Evolutionary conservation across 768 basidiomycete genomes (phyloP).

Genomic region (Exsudoporus frostii): DNA sequence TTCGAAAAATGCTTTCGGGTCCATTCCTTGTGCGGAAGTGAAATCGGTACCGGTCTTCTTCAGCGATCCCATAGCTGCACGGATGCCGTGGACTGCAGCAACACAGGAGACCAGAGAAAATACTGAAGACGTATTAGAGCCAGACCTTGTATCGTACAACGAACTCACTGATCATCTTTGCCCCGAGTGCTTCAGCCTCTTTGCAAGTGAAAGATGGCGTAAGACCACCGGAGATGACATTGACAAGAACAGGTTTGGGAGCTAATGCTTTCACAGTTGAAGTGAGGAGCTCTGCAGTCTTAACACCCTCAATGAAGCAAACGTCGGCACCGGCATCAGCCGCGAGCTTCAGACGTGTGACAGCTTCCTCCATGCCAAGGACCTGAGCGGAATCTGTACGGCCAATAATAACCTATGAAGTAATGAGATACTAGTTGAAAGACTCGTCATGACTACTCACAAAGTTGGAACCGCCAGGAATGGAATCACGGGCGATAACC

Average conservation of each 20-base stretch:
- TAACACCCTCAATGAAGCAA: slow-evolving; percentile 80
- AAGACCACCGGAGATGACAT: slow-evolving; percentile 75
- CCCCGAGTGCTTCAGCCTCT: slow-evolving; percentile 67
- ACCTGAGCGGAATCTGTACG: slow-evolving; percentile 79
- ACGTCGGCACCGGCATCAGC: slow-evolving; percentile 74
- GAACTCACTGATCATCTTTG: slow-evolving; percentile 72
- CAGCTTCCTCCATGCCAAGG: slow-evolving; percentile 74
- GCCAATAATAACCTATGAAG: slow-evolving; percentile 60
- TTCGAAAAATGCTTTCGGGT: slow-evolving; percentile 74
- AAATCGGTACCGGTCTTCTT: slow-evolving; percentile 81
- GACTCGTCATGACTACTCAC: slow-evolving; percentile 33
- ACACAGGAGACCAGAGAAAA: slow-evolving; percentile 77
- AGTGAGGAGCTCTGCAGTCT: slow-evolving; percentile 60
- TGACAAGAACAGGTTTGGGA: slow-evolving; percentile 76
- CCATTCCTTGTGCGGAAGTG: slow-evolving; percentile 59
- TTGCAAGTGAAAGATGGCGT: slow-evolving; percentile 70
- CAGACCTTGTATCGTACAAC: too few species aligned
- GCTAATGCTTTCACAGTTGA: slow-evolving; percentile 63
- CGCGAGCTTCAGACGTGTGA: slow-evolving; percentile 63
- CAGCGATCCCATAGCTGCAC: slow-evolving; percentile 70
- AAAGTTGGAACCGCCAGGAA: slow-evolving; percentile 74
- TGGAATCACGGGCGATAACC: slow-evolving; percentile 70
- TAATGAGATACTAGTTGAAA: background rate
- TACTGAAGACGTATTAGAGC: slow-evolving; percentile 37
- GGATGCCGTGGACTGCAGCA: slow-evolving; percentile 70